Evolutionary conservation across 176 grass and related monocot genomes (phyloP).

Genomic region (Lolium multiflorum): DNA sequence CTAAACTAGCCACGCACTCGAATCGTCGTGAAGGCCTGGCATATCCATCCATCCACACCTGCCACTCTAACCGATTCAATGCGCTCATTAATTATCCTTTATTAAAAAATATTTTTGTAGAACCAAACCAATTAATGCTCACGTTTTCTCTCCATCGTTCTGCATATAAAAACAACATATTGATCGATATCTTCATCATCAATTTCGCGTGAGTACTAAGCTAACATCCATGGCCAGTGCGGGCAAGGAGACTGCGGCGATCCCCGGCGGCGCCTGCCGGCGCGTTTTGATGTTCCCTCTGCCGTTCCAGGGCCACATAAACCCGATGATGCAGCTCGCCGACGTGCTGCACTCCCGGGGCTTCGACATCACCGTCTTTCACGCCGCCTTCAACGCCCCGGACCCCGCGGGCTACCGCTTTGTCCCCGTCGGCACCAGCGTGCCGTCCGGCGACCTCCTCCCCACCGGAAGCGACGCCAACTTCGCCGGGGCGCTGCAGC

Average conservation of each 20-base stretch:
- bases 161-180: background rate
- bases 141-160: background rate
- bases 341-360: conserved; percentile 34
- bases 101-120: too few species aligned
- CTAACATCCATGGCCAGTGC: background rate
- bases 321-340: conserved; percentile 60
- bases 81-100: background rate
- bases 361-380: conserved; percentile 55
- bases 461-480: background rate
- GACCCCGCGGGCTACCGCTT: conserved; percentile 16
- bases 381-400: conserved; percentile 35
- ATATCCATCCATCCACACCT: background rate
- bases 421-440: conserved; percentile 9
- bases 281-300: conserved; percentile 55
- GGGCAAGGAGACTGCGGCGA: background rate
- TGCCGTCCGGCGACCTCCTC: background rate
- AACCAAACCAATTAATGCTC: background rate
- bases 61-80: background rate
- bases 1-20: too few species aligned
- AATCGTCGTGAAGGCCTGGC: too few species aligned
- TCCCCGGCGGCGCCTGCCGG: background rate
- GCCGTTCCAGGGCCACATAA: conserved; percentile 59
- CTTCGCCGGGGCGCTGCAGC: background rate
- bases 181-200: background rate
- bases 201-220: background rate